These are phyloP conservation scores for Yamadazyma blattariae DNA, from an alignment of 1,139 yeast species.

Conservation along the genomic window DNA sequence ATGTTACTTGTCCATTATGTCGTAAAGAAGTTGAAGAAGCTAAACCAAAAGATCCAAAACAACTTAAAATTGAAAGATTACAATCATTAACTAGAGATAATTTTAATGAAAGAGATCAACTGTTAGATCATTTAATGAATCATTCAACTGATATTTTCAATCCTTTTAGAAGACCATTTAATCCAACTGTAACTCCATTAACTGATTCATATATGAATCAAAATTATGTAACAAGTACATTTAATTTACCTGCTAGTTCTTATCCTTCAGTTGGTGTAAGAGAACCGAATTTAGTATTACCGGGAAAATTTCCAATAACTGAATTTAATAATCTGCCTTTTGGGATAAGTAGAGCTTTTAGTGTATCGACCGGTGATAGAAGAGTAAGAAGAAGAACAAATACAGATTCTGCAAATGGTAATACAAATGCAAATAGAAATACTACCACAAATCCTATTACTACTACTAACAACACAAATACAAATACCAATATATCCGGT, in stretches of 20 bases:
- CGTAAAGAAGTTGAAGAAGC: slow-evolving; percentile 40
- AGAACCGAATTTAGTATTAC: slow-evolving; percentile 29
- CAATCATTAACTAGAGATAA: slow-evolving; percentile 10
- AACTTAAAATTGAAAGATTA: slow-evolving; percentile 14
- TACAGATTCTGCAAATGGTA: neutral
- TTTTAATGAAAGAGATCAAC: slow-evolving; percentile 16
- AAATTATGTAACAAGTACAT: slow-evolving; percentile 26
- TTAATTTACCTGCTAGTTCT: slow-evolving; percentile 7
- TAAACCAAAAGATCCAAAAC: slow-evolving; percentile 22
- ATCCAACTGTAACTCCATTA: slow-evolving; percentile 39
- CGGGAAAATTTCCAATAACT: slow-evolving; percentile 31
- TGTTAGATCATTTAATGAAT: slow-evolving; percentile 23
- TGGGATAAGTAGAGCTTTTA: slow-evolving; percentile 5
- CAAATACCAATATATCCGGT: neutral
- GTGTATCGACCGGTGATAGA: slow-evolving; percentile 1
- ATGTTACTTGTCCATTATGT: slow-evolving; percentile 46
- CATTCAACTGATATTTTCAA: slow-evolving; percentile 39
- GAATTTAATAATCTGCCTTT: slow-evolving; percentile 13
- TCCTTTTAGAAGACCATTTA: slow-evolving; percentile 36
- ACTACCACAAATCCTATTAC: neutral
- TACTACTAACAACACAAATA: neutral
- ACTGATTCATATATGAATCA: slow-evolving; percentile 42
- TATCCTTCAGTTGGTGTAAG: slow-evolving; percentile 9
- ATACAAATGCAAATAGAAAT: neutral
- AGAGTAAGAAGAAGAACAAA: slow-evolving; percentile 1